Evolutionary conservation across 1,284 basidiomycete species (phyloP).

Genomic region (Sporisorium reilianum): DNA sequence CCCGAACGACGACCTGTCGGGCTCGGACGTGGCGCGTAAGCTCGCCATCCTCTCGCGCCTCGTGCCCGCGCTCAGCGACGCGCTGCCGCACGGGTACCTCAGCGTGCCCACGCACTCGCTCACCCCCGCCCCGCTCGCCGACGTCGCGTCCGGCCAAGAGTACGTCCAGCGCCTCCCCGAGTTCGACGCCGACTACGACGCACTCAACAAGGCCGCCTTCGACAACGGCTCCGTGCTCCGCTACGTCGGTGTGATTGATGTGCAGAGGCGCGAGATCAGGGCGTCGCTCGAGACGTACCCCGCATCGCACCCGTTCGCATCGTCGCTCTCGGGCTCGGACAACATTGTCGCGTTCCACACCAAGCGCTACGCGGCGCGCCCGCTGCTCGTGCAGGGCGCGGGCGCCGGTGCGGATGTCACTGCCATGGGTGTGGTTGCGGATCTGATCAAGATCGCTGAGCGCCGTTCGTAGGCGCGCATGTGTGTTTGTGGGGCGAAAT

Average conservation of each 20-base stretch:
- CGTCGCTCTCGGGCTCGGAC: constrained; percentile 92
- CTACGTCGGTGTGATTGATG: constrained; percentile 95
- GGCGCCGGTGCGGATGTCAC: constrained; percentile 97
- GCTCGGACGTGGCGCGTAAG: constrained; percentile 96
- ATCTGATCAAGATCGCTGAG: constrained; percentile 72
- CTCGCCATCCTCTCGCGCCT: constrained; percentile 89
- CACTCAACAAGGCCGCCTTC: constrained; percentile 81
- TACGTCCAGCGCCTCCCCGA: constrained; percentile 85
- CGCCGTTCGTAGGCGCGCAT: constrained; percentile 39
- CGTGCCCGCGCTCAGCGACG: constrained; percentile 55
- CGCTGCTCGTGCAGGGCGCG: constrained; percentile 89
- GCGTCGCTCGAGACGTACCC: constrained; percentile 93
- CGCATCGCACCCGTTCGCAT: constrained; percentile 89
- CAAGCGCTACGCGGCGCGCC: constrained; percentile 77
- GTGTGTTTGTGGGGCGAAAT: background rate
- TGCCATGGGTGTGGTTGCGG: constrained; percentile 94
- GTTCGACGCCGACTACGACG: constrained; percentile 84
- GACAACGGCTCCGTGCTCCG: constrained; percentile 84
- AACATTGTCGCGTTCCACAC: constrained; percentile 99
- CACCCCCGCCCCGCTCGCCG: constrained; percentile 81
- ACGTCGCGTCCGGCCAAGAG: constrained; percentile 73
- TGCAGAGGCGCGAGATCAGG: constrained; percentile 79
- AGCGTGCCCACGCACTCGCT: constrained; percentile 87
- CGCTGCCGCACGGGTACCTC: constrained; percentile 78
- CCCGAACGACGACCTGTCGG: constrained; percentile 94